Percentiles rank a stretch among this genome's conserved stretches.
phyloP scores from a whole-genome alignment of 1,284 basidiomycete species.

The Anthracocystis setariae region DNA sequence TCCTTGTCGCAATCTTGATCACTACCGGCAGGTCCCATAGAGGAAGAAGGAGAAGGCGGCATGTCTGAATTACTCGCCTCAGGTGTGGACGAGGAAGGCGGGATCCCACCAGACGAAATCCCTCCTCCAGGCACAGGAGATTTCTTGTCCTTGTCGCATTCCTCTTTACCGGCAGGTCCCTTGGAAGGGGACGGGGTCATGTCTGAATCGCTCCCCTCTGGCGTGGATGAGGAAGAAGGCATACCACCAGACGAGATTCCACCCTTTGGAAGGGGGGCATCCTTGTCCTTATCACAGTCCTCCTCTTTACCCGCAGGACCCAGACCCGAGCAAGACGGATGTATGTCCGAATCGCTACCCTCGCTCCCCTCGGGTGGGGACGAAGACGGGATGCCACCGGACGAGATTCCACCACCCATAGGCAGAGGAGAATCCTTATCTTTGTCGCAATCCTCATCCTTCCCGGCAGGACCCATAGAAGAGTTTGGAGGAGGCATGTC shows the following conservation, averaged over 20 bases:
- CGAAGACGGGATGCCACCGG: slow-evolving; percentile 6
- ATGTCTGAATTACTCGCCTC: background rate
- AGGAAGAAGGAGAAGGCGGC: background rate
- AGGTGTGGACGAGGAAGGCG: slow-evolving; percentile 5
- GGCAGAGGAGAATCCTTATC: slow-evolving; percentile 3
- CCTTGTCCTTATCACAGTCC: slow-evolving; percentile 4
- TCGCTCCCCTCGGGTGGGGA: no score
- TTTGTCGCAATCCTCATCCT: slow-evolving; percentile 4
- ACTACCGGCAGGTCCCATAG: background rate
- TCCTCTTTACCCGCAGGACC: background rate
- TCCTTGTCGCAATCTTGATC: slow-evolving; percentile 10
- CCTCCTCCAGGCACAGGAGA: slow-evolving; percentile 5
- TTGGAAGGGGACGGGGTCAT: background rate
- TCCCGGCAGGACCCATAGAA: background rate
- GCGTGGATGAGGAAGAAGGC: background rate
- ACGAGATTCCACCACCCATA: slow-evolving; percentile 7
- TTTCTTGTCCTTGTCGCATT: slow-evolving; percentile 10
- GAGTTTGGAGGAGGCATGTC: background rate
- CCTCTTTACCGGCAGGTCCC: background rate
- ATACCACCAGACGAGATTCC: slow-evolving; percentile 1
- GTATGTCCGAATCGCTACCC: background rate
- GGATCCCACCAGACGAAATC: slow-evolving; percentile 7
- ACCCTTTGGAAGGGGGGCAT: background rate
- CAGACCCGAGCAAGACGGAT: background rate
- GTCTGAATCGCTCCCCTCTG: no score